A percentile compares a stretch with the other conserved stretches of the same genome.
Conservation (phyloP, 768 basidiomycete species). For the Naganishia onofrii region DNA sequence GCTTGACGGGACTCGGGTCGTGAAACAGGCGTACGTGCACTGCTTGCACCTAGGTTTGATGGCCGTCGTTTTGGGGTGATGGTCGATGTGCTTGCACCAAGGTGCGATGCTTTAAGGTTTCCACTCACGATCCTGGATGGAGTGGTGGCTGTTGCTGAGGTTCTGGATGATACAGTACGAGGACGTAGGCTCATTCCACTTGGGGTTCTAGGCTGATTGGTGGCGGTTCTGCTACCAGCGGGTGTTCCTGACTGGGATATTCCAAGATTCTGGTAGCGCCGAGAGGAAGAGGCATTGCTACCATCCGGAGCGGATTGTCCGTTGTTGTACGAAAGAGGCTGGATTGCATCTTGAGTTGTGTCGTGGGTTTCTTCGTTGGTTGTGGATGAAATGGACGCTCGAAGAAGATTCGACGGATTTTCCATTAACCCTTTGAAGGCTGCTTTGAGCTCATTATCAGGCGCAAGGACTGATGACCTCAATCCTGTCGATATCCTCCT, state of each 20-base stretch:
- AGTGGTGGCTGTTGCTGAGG: neutral
- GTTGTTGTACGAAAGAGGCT: slow-evolving; percentile 5
- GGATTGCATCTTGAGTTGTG: slow-evolving; percentile 26
- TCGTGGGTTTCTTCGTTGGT: slow-evolving; percentile 4
- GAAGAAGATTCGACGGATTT: slow-evolving; percentile 36
- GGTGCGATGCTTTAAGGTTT: slow-evolving; percentile 1
- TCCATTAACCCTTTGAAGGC: slow-evolving; percentile 43
- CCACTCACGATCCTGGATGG: slow-evolving; percentile 14
- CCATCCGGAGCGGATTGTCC: neutral
- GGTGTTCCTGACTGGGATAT: slow-evolving; percentile 17
- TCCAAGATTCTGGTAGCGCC: slow-evolving; percentile 11
- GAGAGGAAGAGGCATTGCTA: neutral
- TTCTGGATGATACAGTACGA: slow-evolving; percentile 4
- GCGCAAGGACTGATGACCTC: slow-evolving; percentile 9
- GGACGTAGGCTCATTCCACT: slow-evolving; percentile 9
- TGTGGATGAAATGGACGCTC: slow-evolving; percentile 8
- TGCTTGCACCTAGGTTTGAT: neutral
- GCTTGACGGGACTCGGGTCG: slow-evolving; percentile 8
- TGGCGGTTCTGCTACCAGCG: neutral
- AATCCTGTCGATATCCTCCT: slow-evolving; percentile 40
- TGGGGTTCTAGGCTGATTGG: slow-evolving; percentile 17
- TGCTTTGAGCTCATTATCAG: slow-evolving; percentile 39
- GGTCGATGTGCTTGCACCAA: slow-evolving; percentile 5
- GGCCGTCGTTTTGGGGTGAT: slow-evolving; percentile 8
- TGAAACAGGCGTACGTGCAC: neutral